Conservation (phyloP, 306 rosid species). For the Senna tora region DNA sequence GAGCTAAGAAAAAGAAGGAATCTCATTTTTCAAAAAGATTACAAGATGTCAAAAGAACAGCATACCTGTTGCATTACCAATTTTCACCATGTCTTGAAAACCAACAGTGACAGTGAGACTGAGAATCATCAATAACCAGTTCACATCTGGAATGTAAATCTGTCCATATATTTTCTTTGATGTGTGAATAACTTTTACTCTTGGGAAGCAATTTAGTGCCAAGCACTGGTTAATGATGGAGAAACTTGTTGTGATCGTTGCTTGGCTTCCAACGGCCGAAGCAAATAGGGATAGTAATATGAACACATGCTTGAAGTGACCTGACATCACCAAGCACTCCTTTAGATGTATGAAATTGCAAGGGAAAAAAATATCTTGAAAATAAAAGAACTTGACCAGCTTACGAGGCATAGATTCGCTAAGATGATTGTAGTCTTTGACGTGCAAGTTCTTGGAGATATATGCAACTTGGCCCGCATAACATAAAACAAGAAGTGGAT, state of each 20-base stretch:
- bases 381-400: conserved; percentile 31
- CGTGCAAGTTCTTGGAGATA: conserved; percentile 58
- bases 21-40: neutral
- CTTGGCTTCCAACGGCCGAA: conserved; percentile 91
- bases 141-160: conserved; percentile 87
- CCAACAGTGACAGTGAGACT: conserved; percentile 71
- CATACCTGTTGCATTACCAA: conserved; percentile 86
- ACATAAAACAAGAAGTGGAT: conserved; percentile 71
- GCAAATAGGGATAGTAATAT: conserved; percentile 60
- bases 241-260: conserved; percentile 84
- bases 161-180: conserved; percentile 75
- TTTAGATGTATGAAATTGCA: conserved; percentile 29
- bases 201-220: conserved; percentile 85
- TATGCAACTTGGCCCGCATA: conserved; percentile 88
- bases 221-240: conserved; percentile 83
- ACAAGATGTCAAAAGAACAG: neutral
- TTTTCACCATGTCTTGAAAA: conserved; percentile 64
- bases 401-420: conserved; percentile 69
- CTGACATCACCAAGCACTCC: conserved; percentile 47
- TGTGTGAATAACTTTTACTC: conserved; percentile 92
- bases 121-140: conserved; percentile 85
- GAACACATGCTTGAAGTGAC: conserved; percentile 49
- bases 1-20: neutral
- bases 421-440: conserved; percentile 58
- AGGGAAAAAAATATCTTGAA: conserved; percentile 4